phyloP scores from a whole-genome alignment of 768 basidiomycete species.

The Collybia nuda region DNA sequence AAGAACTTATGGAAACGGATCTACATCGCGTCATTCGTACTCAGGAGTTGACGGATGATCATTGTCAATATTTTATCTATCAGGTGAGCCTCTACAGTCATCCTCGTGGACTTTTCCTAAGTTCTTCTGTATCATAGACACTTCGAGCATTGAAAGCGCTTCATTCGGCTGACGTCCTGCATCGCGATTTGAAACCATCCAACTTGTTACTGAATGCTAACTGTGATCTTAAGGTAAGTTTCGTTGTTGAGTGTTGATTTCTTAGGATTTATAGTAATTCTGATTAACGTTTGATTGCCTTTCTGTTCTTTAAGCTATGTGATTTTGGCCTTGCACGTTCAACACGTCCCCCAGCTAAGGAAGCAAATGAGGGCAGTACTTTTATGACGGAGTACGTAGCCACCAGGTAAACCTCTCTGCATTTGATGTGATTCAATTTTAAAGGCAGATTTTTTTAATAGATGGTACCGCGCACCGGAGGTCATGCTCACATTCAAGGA shows the following conservation, averaged over 20 bases:
- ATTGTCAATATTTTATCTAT: slow-evolving; percentile 97
- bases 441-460: slow-evolving; percentile 17
- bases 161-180: slow-evolving; percentile 92
- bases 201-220: slow-evolving; percentile 96
- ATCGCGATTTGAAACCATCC: slow-evolving; percentile 94
- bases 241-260: slow-evolving; percentile 3
- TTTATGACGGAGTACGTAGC: slow-evolving; percentile 96
- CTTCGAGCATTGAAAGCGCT: slow-evolving; percentile 92
- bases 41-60: slow-evolving; percentile 91
- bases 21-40: slow-evolving; percentile 95
- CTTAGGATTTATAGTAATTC: neutral
- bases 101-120: no score
- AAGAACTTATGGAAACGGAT: slow-evolving; percentile 90
- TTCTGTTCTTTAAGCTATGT: slow-evolving; percentile 52
- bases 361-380: slow-evolving; percentile 72
- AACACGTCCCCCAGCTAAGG: slow-evolving; percentile 70
- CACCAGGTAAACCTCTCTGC: slow-evolving; percentile 56
- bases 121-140: slow-evolving; percentile 45
- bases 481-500: slow-evolving; percentile 98
- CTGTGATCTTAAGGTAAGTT: slow-evolving; percentile 86
- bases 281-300: neutral
- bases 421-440: neutral
- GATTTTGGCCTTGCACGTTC: slow-evolving; percentile 89
- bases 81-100: slow-evolving; percentile 50
- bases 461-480: slow-evolving; percentile 98